phyloP scores from a whole-genome alignment of 306 rosid species.

The Fagus crenata region DNA sequence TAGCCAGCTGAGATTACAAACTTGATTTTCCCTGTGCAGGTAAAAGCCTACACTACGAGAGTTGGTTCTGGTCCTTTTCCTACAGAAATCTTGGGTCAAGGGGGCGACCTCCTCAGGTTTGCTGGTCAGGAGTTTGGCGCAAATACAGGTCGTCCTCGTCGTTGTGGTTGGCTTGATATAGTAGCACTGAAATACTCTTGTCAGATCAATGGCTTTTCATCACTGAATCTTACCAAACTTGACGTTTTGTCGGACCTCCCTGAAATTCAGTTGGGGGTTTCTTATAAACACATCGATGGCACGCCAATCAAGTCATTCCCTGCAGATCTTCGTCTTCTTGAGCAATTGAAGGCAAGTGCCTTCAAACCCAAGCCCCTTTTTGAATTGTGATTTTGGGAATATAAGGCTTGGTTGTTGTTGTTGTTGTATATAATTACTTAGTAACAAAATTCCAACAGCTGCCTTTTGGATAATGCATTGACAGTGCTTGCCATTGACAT shows the following conservation, averaged over 20 bases:
- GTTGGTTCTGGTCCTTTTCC: slow-evolving; percentile 99
- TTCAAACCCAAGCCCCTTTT: background rate
- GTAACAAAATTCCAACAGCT: background rate
- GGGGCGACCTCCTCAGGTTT: slow-evolving; percentile 83
- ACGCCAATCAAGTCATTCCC: slow-evolving; percentile 74
- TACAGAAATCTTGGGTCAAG: slow-evolving; percentile 76
- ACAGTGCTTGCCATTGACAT: background rate
- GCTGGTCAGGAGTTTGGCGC: slow-evolving; percentile 99
- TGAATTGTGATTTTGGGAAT: no score
- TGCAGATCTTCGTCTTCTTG: slow-evolving; percentile 78
- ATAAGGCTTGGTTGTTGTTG: no score
- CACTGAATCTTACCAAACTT: slow-evolving; percentile 89
- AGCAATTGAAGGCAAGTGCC: slow-evolving; percentile 68
- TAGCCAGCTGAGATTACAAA: slow-evolving; percentile 21
- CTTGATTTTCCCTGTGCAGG: slow-evolving; percentile 54
- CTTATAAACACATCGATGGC: slow-evolving; percentile 66
- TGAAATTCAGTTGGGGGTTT: slow-evolving; percentile 72
- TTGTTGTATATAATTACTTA: background rate
- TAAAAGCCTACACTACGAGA: slow-evolving; percentile 93
- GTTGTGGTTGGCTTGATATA: slow-evolving; percentile 97
- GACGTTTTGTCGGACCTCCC: slow-evolving; percentile 81
- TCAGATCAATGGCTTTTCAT: slow-evolving; percentile 85
- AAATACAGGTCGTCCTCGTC: slow-evolving; percentile 94
- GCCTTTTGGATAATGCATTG: background rate
- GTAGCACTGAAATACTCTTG: slow-evolving; percentile 72